Evolutionary conservation across 1,139 yeast species (phyloP).

Genomic region (Taphrina wiesneri): DNA sequence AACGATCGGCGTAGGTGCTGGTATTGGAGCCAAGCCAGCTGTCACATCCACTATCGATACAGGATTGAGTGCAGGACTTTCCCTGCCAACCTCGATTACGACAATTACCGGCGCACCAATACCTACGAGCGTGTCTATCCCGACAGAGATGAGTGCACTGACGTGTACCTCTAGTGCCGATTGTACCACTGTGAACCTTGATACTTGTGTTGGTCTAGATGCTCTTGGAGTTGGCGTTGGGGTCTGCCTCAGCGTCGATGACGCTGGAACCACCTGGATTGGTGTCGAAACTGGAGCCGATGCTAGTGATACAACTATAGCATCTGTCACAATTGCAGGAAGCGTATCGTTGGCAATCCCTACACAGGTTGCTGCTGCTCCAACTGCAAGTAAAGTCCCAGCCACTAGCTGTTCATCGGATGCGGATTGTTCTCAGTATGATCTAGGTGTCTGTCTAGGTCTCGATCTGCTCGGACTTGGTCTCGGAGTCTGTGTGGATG

Average conservation of each 20-base stretch:
- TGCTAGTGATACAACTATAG: no score
- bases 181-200: not conserved
- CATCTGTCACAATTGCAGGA: no score
- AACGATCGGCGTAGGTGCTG: not conserved
- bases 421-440: not conserved
- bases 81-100: no score
- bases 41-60: no score
- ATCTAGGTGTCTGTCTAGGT: not conserved
- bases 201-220: not conserved
- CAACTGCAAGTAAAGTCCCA: no score
- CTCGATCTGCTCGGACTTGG: not conserved
- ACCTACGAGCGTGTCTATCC: not conserved
- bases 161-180: not conserved
- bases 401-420: not conserved
- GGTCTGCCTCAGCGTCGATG: not conserved
- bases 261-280: no score
- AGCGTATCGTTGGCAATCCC: no score
- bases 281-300: no score
- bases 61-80: no score
- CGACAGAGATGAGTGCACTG: no score
- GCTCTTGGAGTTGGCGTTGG: not conserved
- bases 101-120: not conserved
- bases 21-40: not conserved
- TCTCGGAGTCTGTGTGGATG: not conserved
- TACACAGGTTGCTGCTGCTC: no score